These are phyloP conservation scores for Amphibolis antarctica DNA, from an alignment of 106 monocot genomes.

Conservation along the genomic window DNA sequence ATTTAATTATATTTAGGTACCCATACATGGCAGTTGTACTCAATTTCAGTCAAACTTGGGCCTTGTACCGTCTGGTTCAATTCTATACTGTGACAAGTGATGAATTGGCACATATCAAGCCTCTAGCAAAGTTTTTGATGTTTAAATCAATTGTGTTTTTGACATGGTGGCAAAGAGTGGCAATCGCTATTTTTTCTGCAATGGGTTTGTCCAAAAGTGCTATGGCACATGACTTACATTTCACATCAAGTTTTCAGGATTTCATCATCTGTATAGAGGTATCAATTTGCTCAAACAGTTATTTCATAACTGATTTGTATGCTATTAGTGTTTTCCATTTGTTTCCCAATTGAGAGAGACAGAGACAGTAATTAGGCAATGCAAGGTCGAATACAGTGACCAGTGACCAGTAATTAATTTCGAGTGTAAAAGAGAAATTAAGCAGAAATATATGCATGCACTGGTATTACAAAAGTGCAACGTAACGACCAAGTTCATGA, in stretches of 20 bases:
- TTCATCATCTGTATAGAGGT: slow-evolving; percentile 99
- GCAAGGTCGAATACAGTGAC: no score
- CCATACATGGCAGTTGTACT: slow-evolving; percentile 84
- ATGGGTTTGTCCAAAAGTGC: slow-evolving; percentile 73
- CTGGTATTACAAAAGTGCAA: no score
- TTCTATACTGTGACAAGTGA: slow-evolving; percentile 80
- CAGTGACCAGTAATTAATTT: no score
- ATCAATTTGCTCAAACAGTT: slow-evolving; percentile 13
- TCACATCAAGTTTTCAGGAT: slow-evolving; percentile 87
- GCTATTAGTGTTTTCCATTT: background rate
- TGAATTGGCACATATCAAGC: slow-evolving; percentile 73
- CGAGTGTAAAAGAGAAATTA: no score
- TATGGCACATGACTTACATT: slow-evolving; percentile 61
- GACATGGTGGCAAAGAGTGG: slow-evolving; percentile 97
- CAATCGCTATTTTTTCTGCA: slow-evolving; percentile 67
- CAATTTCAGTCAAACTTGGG: slow-evolving; percentile 96
- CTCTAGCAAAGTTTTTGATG: slow-evolving; percentile 68
- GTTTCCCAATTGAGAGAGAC: no score
- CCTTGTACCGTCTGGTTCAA: slow-evolving; percentile 78
- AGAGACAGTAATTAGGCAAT: no score
- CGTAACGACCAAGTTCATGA: no score
- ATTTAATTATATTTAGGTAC: slow-evolving; percentile 38
- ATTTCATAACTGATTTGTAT: background rate
- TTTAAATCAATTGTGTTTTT: slow-evolving; percentile 96
- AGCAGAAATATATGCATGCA: no score